Evolutionary conservation across 306 rosid genomes (phyloP).

Genomic region (Canavalia gladiata): DNA sequence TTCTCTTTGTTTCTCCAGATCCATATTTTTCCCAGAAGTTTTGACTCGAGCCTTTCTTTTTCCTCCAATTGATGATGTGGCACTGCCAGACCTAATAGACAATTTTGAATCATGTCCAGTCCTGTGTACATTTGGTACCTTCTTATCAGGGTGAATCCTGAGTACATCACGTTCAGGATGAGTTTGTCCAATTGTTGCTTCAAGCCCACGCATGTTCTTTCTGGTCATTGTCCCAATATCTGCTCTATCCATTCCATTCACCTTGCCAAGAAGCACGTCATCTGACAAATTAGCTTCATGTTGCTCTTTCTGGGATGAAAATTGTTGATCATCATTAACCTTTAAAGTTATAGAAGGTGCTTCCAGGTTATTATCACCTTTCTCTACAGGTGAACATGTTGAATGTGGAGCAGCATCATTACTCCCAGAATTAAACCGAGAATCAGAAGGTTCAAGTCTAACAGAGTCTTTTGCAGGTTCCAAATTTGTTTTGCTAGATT

Average conservation of each 20-base stretch:
- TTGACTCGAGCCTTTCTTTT: constrained; percentile 45
- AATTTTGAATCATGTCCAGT: constrained; percentile 45
- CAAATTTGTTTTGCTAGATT: constrained; percentile 40
- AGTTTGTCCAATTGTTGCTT: constrained; percentile 34
- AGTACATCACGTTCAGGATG: constrained; percentile 35
- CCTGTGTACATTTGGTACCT: constrained; percentile 51
- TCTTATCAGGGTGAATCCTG: constrained; percentile 50
- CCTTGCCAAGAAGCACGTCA: constrained; percentile 41
- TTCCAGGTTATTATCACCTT: constrained; percentile 34
- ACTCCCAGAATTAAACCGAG: constrained; percentile 33
- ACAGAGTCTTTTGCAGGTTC: constrained; percentile 17
- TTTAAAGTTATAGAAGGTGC: constrained; percentile 3
- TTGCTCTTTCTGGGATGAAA: constrained; percentile 36
- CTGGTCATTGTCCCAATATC: constrained; percentile 30
- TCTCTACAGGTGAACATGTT: constrained; percentile 8
- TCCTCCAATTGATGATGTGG: constrained; percentile 48
- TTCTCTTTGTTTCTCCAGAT: constrained; percentile 44
- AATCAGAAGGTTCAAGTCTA: constrained; percentile 41
- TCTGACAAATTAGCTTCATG: constrained; percentile 43
- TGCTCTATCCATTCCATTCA: constrained; percentile 18
- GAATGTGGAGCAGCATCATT: constrained; percentile 27
- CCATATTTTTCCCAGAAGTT: constrained; percentile 51
- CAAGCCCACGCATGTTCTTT: constrained; percentile 18
- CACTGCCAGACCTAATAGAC: constrained; percentile 55
- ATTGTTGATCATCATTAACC: constrained; percentile 36